Conservation (phyloP, 805 yeast genomes). For the Yamadazyma nakazawae region DNA sequence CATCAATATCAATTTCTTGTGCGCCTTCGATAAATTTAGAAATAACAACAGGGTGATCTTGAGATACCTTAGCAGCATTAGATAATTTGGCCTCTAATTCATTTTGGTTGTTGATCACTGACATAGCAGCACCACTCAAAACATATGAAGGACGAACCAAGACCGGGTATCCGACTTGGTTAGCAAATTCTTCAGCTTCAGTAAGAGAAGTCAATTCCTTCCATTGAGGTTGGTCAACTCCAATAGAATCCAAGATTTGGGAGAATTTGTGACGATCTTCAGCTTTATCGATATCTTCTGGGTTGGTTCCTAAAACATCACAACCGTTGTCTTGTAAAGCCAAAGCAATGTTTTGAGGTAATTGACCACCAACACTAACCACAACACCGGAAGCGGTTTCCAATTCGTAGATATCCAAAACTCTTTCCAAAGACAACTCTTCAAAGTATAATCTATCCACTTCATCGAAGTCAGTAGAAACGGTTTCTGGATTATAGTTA, state of each 20-base stretch:
- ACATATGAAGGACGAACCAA: conserved; percentile 97
- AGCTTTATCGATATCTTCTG: conserved; percentile 93
- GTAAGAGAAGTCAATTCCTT: conserved; percentile 84
- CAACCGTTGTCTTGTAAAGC: conserved; percentile 78
- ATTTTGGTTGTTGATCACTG: conserved; percentile 73
- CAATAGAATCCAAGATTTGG: conserved; percentile 85
- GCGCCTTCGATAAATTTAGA: conserved; percentile 96
- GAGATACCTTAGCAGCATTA: conserved; percentile 87
- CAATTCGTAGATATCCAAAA: conserved; percentile 93
- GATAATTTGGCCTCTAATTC: conserved; percentile 82
- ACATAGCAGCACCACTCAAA: conserved; percentile 98
- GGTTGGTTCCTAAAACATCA: conserved; percentile 88
- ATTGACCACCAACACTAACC: conserved; percentile 96
- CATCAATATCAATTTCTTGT: conserved; percentile 98
- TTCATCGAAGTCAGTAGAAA: conserved; percentile 97
- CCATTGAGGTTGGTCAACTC: conserved; percentile 97
- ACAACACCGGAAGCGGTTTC: conserved; percentile 89
- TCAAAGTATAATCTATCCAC: conserved; percentile 96
- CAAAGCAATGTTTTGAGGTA: conserved; percentile 95
- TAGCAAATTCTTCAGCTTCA: conserved; percentile 84
- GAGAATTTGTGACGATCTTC: conserved; percentile 99
- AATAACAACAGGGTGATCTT: conserved; percentile 96
- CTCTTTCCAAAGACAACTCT: conserved; percentile 92
- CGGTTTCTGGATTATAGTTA: conserved; percentile 98
- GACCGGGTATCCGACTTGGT: conserved; percentile 88